Conservation (phyloP, 78 protist genomes). For the Dictyostelium capitatum region DNA sequence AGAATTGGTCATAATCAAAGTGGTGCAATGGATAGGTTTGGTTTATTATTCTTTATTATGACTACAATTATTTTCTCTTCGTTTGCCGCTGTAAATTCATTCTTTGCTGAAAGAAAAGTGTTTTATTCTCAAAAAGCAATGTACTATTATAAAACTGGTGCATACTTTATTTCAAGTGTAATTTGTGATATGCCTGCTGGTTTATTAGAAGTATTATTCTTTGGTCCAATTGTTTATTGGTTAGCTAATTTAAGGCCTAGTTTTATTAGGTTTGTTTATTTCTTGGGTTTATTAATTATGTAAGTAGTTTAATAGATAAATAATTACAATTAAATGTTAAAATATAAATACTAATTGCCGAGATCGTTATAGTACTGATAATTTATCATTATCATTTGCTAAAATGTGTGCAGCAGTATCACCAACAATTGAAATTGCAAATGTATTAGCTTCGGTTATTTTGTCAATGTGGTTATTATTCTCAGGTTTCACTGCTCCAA, state of each 20-base stretch:
- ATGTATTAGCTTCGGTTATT: slow-evolving; percentile 31
- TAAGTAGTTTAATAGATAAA: background rate
- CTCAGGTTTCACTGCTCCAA: slow-evolving; percentile 81
- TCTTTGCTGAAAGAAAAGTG: slow-evolving; percentile 53
- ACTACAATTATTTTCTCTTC: slow-evolving; percentile 64
- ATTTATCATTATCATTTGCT: slow-evolving; percentile 53
- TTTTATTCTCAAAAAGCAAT: slow-evolving; percentile 43
- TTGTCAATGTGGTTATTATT: slow-evolving; percentile 50
- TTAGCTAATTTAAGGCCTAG: slow-evolving; percentile 16
- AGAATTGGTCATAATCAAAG: slow-evolving; percentile 33
- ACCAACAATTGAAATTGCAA: slow-evolving; percentile 63
- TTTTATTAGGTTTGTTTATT: slow-evolving; percentile 59
- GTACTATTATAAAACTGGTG: slow-evolving; percentile 38
- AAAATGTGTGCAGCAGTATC: slow-evolving; percentile 36
- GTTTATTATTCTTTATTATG: slow-evolving; percentile 72
- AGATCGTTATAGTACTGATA: slow-evolving; percentile 15
- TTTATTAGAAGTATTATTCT: slow-evolving; percentile 43
- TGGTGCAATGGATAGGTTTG: slow-evolving; percentile 70
- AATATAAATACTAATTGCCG: background rate
- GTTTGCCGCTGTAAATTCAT: slow-evolving; percentile 38
- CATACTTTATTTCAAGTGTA: slow-evolving; percentile 57
- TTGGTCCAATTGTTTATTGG: slow-evolving; percentile 77
- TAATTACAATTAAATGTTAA: no score
- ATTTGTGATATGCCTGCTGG: slow-evolving; percentile 57
- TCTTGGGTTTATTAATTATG: slow-evolving; percentile 34